These are phyloP conservation scores for Myriosclerotinia duriaeana DNA, from an alignment of 2,329 filamentous ascomycete species.

Conservation along the genomic window DNA sequence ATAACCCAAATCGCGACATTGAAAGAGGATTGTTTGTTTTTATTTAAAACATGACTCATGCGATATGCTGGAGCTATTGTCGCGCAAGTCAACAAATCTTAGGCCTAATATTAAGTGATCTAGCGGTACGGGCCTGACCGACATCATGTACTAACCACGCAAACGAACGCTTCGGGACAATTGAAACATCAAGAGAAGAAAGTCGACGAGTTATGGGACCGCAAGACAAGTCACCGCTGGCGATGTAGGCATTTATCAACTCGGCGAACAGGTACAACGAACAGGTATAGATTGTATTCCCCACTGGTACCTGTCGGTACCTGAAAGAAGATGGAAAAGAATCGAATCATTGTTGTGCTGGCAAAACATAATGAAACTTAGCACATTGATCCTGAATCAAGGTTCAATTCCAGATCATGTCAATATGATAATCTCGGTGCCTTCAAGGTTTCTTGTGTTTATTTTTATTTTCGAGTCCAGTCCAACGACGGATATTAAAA, in stretches of 20 bases:
- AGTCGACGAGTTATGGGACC: slow-evolving; percentile 10
- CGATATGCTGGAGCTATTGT: background rate
- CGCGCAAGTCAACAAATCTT: background rate
- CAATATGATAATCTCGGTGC: background rate
- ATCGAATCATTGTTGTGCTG: slow-evolving; percentile 8
- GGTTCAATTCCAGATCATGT: background rate
- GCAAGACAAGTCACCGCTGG: slow-evolving; percentile 4
- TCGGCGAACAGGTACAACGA: slow-evolving; percentile 22
- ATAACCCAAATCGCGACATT: background rate
- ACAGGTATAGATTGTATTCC: slow-evolving; percentile 1
- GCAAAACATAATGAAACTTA: slow-evolving; percentile 9
- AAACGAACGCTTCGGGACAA: background rate
- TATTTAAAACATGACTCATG: slow-evolving; percentile 4
- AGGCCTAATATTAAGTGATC: background rate
- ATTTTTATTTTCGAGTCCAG: background rate
- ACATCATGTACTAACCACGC: slow-evolving; percentile 15
- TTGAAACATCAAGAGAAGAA: slow-evolving; percentile 1
- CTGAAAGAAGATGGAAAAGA: background rate
- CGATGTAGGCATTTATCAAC: slow-evolving; percentile 14
- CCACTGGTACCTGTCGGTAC: slow-evolving; percentile 6
- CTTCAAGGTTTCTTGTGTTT: background rate
- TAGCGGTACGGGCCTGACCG: slow-evolving; percentile 12
- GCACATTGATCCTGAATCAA: background rate
- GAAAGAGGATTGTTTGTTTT: background rate
- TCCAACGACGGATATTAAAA: slow-evolving; percentile 2